Base-by-base conservation (phyloP, 768 basidiomycete genomes). In the Podaxis rugospora region DNA sequence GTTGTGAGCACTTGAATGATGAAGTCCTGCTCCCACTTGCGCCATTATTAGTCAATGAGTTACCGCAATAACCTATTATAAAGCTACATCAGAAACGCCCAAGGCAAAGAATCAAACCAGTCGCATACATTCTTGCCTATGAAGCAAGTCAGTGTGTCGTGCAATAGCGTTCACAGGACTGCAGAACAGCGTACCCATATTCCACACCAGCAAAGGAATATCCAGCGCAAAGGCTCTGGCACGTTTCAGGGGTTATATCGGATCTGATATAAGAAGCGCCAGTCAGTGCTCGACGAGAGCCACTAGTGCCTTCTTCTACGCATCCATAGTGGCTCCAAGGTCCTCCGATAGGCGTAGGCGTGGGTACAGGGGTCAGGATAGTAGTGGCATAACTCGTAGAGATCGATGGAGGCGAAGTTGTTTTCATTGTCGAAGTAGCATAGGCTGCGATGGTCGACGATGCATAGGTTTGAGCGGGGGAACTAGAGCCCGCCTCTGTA, bases 241-340 rank as follows among this genome's bases (percentile, higher is more conserved):
- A 74, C 2, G 55, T 51, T 27, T 62, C 52, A 14, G 69, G 67
- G 1, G 70, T 71, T 69, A 72, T 70, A 47, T 68, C 59, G 0
- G 60, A 13, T 28, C 60, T 64, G 1, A 57, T 62, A 42, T 63
- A 68, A 44, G 62, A 66, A 5, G 68, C 53, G 9, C 64, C 72
- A 10, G 68, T 70, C 55, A 74, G 62, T 18, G 71, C 68, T 13
- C 69, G 70, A 14, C 70, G 67, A 21, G 65, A 64, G 11, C 67
- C 66, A 5, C 57, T 64, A 10, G 68, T 68, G 5, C 68, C 70
- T 49, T 75, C 74, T 11, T 71, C 72, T 7, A 73, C 66, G 42
- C 74, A 75, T 42, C 74, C 74, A 28, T 70, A 66, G 51, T 67
- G 67, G 3, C 40, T 65, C 67, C 67, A 66, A 13, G 51, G 5